Conservation (phyloP, 768 basidiomycete genomes). For the Auricularia auricula-judae region DNA sequence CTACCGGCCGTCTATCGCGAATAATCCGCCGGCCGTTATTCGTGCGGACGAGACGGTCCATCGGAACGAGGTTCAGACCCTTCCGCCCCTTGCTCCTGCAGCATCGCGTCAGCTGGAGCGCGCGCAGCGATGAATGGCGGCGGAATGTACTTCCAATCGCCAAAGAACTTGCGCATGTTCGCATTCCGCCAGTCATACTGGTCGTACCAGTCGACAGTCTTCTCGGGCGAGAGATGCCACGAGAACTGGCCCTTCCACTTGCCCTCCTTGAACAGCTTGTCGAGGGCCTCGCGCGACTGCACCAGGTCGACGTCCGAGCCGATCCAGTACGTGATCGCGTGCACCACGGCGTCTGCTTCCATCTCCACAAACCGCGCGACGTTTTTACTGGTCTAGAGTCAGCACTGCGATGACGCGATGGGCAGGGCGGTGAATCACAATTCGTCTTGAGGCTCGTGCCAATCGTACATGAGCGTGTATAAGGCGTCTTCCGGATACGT, state of each 20-base stretch:
- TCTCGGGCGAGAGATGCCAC: background rate
- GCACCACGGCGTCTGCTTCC: background rate
- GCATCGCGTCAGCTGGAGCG: background rate
- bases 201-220: background rate
- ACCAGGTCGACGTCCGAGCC: background rate
- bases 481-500: background rate
- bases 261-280: background rate
- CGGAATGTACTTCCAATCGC: background rate
- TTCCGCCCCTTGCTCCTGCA: background rate
- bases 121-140: background rate
- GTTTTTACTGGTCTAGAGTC: background rate
- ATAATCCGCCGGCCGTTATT: background rate
- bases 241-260: background rate
- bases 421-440: background rate
- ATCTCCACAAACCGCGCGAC: background rate
- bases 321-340: conserved; percentile 1
- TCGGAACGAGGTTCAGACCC: background rate
- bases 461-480: background rate
- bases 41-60: background rate
- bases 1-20: background rate
- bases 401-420: background rate
- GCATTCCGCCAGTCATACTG: background rate
- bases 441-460: conserved; percentile 1
- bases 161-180: background rate
- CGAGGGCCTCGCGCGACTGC: background rate